Evolutionary conservation across 176 grass and related monocot species (phyloP), one percentile per base, ranked within the genome.

Genomic region (Cenchrus purpureus): DNA sequence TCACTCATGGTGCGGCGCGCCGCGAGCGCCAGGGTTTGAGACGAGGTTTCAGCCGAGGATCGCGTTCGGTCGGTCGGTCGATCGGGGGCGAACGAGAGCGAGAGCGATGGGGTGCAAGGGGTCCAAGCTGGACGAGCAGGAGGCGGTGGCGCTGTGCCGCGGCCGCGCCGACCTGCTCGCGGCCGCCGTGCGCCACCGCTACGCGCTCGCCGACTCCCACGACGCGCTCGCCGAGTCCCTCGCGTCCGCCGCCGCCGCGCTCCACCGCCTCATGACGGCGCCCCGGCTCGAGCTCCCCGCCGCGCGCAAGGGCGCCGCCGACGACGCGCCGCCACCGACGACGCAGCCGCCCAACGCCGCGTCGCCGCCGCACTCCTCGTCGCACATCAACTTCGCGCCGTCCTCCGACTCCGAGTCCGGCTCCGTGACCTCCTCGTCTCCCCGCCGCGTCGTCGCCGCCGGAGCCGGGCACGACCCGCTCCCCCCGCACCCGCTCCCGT

Each of bases 61-160:
- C 6, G 7, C 49, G 49, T 1, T 4, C 7, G 22, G 20, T 10
- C 19, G 1, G 19, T n/a, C 19, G 7, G 8, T 22, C 57, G 8
- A 60, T 60, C 50, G 51, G 51, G 51, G 0, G 7, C 0, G 4
- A 1, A 3, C 14, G 25, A 9, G 1, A 9, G 1, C 31, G 69
- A 25, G 25, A 46, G 8, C 61, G 40, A 98, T 99, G 97, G 97
- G 97, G 9, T 99, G 97, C 86, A 89, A 92, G 19, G 94, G 84
- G 16, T 99, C 97, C 50, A 99, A 99, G 90, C 87, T 99, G 74
- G 90, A 96, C 50, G 60, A 94, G 32, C 94, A 99, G 85, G 84
- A 94, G 80, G 83, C 97, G 1, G 94, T 99, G 53, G 91, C 79
- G 42, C 90, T 92, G 8, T 99, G 97, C 86, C 88, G 94, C 14